Percentiles rank a stretch among this genome's conserved stretches.
phyloP scores from a whole-genome alignment of 1,284 basidiomycete genomes.

The Gymnopus androsaceus region DNA sequence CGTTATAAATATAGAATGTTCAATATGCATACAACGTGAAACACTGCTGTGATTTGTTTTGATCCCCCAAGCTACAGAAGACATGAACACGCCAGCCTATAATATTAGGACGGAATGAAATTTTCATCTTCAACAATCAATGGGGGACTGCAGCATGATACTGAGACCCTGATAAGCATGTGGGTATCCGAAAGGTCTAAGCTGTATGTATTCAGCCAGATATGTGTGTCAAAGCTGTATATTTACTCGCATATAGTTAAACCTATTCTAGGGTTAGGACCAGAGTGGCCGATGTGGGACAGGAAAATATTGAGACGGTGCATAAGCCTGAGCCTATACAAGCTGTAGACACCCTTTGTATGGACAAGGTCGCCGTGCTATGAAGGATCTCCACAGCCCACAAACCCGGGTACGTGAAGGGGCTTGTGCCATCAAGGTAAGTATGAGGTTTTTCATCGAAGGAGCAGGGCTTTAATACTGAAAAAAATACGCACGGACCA shows the following conservation, averaged over 20 bases:
- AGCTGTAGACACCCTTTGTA: slow-evolving; percentile 15
- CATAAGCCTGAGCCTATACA: slow-evolving; percentile 16
- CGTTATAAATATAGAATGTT: too few relatives aligned
- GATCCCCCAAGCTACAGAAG: too few relatives aligned
- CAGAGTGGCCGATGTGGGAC: slow-evolving; percentile 17
- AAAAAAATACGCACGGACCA: slow-evolving; percentile 11
- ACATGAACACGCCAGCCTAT: too few relatives aligned
- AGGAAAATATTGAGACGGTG: slow-evolving; percentile 17
- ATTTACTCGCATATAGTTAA: not conserved
- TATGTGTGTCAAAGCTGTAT: not conserved
- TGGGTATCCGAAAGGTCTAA: not conserved
- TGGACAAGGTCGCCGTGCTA: slow-evolving; percentile 15
- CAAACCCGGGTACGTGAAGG: slow-evolving; percentile 14
- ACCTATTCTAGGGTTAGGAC: slow-evolving; percentile 11
- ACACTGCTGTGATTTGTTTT: too few relatives aligned
- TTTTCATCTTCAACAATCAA: not conserved
- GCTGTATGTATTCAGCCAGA: not conserved
- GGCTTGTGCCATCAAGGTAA: slow-evolving; percentile 18
- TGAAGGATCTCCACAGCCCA: slow-evolving; percentile 16
- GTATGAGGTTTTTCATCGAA: slow-evolving; percentile 5
- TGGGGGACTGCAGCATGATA: not conserved
- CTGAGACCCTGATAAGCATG: slow-evolving; percentile 4
- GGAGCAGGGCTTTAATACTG: slow-evolving; percentile 3
- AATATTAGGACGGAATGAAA: not conserved
- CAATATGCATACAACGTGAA: too few relatives aligned